These are phyloP conservation scores for Alternaria ventricosa DNA, from an alignment of 2,329 filamentous ascomycete species.

Conservation along the genomic window DNA sequence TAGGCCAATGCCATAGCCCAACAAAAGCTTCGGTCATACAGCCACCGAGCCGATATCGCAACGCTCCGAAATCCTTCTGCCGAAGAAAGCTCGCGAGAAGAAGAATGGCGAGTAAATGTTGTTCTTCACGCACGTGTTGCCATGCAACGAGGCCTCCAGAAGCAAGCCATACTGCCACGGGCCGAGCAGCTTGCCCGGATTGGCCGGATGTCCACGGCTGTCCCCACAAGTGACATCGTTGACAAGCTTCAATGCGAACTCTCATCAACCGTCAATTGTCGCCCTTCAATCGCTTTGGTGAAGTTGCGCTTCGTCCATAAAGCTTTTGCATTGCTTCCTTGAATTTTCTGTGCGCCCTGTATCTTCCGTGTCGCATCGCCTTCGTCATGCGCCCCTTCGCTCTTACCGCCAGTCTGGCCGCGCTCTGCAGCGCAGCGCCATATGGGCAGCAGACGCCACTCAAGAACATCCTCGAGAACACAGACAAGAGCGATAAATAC, in stretches of 20 bases:
- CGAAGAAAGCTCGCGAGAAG: neutral
- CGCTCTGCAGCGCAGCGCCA: slow-evolving; percentile 33
- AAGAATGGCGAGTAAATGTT: neutral
- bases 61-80: neutral
- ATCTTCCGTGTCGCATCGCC: neutral
- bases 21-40: neutral
- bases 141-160: neutral
- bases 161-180: slow-evolving; percentile 11
- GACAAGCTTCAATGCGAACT: slow-evolving; percentile 15
- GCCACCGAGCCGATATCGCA: neutral
- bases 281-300: slow-evolving; percentile 4
- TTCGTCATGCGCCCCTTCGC: slow-evolving; percentile 28
- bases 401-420: slow-evolving; percentile 22
- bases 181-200: slow-evolving; percentile 16
- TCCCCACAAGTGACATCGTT: slow-evolving; percentile 31
- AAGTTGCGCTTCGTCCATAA: neutral
- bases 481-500: slow-evolving; percentile 60
- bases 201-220: slow-evolving; percentile 25
- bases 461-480: slow-evolving; percentile 63
- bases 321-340: neutral
- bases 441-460: slow-evolving; percentile 53
- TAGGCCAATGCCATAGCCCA: neutral
- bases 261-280: slow-evolving; percentile 12
- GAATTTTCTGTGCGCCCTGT: neutral
- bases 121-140: neutral